A percentile compares a stretch with the other conserved stretches of the same genome.
Conservation (phyloP, 495 filamentous ascomycete species). For the Annulohypoxylon maeteangense region DNA sequence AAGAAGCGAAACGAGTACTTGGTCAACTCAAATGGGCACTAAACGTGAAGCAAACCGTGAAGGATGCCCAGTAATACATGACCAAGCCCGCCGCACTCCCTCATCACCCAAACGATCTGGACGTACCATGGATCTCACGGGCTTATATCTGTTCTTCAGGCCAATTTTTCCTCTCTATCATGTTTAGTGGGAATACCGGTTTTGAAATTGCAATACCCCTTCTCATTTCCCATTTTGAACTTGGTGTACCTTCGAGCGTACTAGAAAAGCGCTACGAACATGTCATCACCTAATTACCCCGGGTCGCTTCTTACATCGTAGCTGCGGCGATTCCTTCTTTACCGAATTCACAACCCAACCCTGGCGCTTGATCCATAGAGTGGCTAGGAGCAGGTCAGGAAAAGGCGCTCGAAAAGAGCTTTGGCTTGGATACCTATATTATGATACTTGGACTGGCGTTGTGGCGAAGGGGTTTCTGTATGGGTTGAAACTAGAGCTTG, state of each 20-base stretch:
- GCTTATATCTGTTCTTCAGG: neutral
- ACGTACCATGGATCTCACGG: neutral
- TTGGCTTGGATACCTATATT: constrained; percentile 38
- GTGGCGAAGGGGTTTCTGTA: constrained; percentile 17
- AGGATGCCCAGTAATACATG: constrained; percentile 57
- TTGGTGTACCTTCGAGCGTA: neutral
- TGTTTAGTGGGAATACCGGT: constrained; percentile 1
- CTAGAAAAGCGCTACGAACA: neutral
- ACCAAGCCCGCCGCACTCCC: neutral
- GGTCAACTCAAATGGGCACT: constrained; percentile 76
- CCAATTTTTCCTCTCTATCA: neutral
- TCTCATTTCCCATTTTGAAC: neutral
- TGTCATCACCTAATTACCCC: neutral
- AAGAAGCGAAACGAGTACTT: constrained; percentile 69
- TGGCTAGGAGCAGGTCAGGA: constrained; percentile 22
- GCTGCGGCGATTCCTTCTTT: constrained; percentile 9
- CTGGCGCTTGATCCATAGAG: constrained; percentile 23
- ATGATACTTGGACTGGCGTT: constrained; percentile 37
- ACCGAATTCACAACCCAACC: constrained; percentile 15
- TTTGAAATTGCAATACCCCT: constrained; percentile 20
- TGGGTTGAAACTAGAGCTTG: constrained; percentile 7
- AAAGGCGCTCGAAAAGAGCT: constrained; percentile 22
- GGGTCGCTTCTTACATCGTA: neutral
- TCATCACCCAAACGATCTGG: neutral
- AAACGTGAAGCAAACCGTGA: constrained; percentile 68